Conservation (phyloP, 2,329 filamentous ascomycete species). For the Penicillium sp. region DNA sequence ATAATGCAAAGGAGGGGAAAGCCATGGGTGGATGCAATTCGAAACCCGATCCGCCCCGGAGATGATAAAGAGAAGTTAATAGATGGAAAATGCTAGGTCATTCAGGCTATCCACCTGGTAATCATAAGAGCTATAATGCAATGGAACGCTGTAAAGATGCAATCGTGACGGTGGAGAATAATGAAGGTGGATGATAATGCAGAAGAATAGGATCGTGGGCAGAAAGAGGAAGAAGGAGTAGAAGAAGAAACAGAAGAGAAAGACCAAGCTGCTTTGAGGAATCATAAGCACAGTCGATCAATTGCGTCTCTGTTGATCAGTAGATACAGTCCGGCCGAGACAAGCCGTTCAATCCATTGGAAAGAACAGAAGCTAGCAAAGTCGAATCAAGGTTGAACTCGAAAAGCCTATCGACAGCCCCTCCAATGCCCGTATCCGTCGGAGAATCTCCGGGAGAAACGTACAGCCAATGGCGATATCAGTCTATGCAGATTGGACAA, state of each 20-base stretch:
- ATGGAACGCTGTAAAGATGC: constrained; percentile 5
- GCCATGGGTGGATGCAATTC: neutral
- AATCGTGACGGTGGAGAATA: constrained; percentile 1
- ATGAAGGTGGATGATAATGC: neutral
- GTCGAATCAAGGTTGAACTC: too few relatives aligned
- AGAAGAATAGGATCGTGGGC: neutral
- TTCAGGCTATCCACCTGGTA: neutral
- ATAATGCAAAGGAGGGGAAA: neutral
- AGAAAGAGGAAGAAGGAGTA: neutral
- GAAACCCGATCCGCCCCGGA: constrained; percentile 4
- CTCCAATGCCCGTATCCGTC: too few relatives aligned
- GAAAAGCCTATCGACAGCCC: neutral
- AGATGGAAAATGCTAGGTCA: neutral
- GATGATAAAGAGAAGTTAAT: neutral
- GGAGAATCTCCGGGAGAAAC: neutral
- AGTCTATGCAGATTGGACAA: too few relatives aligned
- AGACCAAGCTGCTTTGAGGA: neutral
- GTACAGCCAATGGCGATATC: too few relatives aligned
- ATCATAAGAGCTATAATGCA: constrained; percentile 7
- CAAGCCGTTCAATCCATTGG: too few relatives aligned
- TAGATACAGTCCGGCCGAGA: too few relatives aligned
- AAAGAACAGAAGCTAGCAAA: neutral
- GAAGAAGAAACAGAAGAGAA: neutral
- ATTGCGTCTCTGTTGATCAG: too few relatives aligned
- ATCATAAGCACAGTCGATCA: neutral